A percentile compares a stretch with the other conserved stretches of the same genome.
phyloP scores from a whole-genome alignment of 164 flowering plant genomes.

The Nelumbo lutea region DNA sequence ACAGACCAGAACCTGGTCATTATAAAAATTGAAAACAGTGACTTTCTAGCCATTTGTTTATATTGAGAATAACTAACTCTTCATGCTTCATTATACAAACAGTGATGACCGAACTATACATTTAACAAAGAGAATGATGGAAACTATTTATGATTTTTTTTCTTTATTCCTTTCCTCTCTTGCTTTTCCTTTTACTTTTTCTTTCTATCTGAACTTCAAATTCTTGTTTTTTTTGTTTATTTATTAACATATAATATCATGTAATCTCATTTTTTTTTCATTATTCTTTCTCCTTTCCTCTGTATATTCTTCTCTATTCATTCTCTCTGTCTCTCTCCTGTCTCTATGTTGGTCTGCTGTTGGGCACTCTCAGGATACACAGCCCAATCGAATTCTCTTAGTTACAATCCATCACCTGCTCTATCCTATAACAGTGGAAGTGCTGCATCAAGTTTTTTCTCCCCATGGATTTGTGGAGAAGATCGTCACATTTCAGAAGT shows the following conservation, averaged over 20 bases:
- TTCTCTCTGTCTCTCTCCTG: conserved; percentile 52
- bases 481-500: conserved; percentile 99
- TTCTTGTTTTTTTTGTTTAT: conserved; percentile 5
- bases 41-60: no score
- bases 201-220: neutral
- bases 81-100: neutral
- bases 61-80: neutral
- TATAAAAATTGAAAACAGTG: no score
- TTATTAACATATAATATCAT: conserved; percentile 10
- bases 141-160: neutral
- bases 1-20: no score
- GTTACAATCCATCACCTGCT: conserved; percentile 96
- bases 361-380: conserved; percentile 59
- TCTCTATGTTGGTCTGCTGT: conserved; percentile 61
- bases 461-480: conserved; percentile 99
- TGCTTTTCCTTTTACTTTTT: neutral
- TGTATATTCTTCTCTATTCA: conserved; percentile 51
- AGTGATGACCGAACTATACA: neutral
- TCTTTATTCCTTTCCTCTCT: neutral
- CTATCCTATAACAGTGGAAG: conserved; percentile 98
- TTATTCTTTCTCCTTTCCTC: conserved; percentile 30
- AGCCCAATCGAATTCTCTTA: conserved; percentile 98
- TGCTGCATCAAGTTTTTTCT: conserved; percentile 99
- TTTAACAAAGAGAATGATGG: neutral
- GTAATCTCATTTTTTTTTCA: conserved; percentile 9